These are phyloP conservation scores for Diaporthe sp. DNA, from an alignment of 2,329 filamentous ascomycete genomes.

Conservation along the genomic window DNA sequence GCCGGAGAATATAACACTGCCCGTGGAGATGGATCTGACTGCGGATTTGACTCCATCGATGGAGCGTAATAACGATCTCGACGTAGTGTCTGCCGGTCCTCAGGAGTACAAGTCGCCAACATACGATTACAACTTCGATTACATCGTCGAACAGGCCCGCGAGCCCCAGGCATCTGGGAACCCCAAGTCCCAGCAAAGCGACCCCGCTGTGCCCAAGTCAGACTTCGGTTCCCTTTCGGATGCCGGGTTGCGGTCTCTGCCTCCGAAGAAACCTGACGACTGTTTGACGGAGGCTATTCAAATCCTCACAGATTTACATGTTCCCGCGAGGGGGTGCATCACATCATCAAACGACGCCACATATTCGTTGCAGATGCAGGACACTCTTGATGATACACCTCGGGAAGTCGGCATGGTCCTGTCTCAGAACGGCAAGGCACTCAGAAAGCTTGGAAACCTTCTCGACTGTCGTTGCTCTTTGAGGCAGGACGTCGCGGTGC, in stretches of 20 bases:
- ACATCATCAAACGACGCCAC: neutral
- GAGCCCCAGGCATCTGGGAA: neutral
- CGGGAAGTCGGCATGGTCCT: slow-evolving; percentile 2
- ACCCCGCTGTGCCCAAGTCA: neutral
- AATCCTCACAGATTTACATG: neutral
- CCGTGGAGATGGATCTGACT: neutral
- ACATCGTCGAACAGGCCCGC: neutral
- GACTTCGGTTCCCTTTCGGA: neutral
- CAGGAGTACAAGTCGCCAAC: slow-evolving; percentile 9
- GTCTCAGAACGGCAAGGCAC: slow-evolving; percentile 6
- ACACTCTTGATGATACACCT: neutral
- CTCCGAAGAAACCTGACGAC: slow-evolving; percentile 1
- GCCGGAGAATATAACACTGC: neutral
- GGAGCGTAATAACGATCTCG: neutral
- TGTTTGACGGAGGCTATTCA: slow-evolving; percentile 1
- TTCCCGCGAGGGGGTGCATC: neutral
- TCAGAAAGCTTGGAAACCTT: neutral
- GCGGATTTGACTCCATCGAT: neutral
- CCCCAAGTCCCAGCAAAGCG: neutral
- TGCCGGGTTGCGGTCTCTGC: neutral
- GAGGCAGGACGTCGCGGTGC: neutral
- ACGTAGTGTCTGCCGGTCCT: neutral
- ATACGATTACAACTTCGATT: slow-evolving; percentile 7
- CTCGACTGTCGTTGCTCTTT: slow-evolving; percentile 9
- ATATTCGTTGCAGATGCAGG: slow-evolving; percentile 5